Conservation (phyloP, 75 land plant genomes). For the Isoetes taiwanensis region DNA sequence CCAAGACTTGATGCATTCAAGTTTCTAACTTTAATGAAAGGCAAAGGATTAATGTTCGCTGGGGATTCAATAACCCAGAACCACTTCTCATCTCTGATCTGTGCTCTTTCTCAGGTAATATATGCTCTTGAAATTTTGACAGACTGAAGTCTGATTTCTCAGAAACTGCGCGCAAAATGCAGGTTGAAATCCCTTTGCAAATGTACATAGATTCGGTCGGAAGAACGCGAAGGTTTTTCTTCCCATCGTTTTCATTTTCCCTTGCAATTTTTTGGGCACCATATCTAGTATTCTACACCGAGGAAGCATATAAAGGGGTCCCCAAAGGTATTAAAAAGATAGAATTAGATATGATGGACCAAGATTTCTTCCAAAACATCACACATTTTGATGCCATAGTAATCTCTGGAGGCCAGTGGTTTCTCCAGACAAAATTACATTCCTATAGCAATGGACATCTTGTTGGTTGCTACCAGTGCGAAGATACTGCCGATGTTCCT, state of each 20-base stretch:
- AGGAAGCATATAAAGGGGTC: too few species aligned
- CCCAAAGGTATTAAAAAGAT: too few species aligned
- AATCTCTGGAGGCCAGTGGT: background rate
- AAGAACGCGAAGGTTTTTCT: background rate
- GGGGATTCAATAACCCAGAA: slow-evolving; percentile 38
- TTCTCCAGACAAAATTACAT: background rate
- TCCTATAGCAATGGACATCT: too few species aligned
- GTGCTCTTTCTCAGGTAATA: slow-evolving; percentile 39
- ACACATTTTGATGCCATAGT: background rate
- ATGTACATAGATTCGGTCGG: too few species aligned
- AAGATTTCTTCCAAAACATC: background rate
- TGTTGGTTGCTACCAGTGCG: too few species aligned
- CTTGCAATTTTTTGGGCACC: background rate
- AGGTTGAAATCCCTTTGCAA: too few species aligned
- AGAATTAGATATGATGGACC: too few species aligned
- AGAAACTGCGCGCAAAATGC: too few species aligned
- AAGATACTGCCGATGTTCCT: too few species aligned
- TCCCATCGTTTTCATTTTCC: background rate
- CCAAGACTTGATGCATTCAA: slow-evolving; percentile 20
- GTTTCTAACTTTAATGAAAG: slow-evolving; percentile 25
- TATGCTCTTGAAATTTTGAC: too few species aligned
- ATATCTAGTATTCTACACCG: too few species aligned
- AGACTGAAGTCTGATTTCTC: too few species aligned
- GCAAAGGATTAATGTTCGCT: slow-evolving; percentile 27
- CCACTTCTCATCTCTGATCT: slow-evolving; percentile 34